phyloP scores from a whole-genome alignment of 306 rosid genomes.

The Sicyos edulis region DNA sequence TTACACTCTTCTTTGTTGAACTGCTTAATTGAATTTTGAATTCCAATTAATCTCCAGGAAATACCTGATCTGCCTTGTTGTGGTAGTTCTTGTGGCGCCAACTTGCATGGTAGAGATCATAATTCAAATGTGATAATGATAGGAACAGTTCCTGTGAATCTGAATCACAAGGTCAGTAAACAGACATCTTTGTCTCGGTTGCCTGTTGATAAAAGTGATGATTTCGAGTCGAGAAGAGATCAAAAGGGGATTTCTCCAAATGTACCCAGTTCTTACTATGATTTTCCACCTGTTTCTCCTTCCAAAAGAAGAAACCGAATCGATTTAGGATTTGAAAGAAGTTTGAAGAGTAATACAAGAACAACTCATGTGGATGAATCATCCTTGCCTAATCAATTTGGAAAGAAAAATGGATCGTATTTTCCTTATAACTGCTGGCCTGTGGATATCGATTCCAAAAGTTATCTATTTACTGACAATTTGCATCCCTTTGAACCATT shows the following conservation, averaged over 20 bases:
- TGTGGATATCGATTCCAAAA: not conserved
- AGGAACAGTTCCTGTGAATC: slow-evolving; percentile 15
- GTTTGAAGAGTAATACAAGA: not conserved
- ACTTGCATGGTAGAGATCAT: not conserved
- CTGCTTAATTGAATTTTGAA: not conserved
- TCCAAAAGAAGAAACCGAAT: slow-evolving; percentile 16
- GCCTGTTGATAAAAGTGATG: not conserved
- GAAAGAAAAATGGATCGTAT: slow-evolving; percentile 23
- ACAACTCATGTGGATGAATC: slow-evolving; percentile 8
- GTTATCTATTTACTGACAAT: not conserved
- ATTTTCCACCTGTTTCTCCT: not conserved
- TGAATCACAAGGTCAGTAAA: not conserved
- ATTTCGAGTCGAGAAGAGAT: not conserved
- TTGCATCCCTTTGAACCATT: slow-evolving; percentile 24
- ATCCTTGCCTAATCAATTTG: slow-evolving; percentile 18
- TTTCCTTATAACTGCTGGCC: not conserved
- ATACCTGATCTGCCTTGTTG: not conserved
- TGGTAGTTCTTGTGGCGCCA: not conserved
- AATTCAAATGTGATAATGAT: not conserved
- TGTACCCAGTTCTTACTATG: not conserved
- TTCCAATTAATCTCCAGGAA: not conserved
- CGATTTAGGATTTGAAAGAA: slow-evolving; percentile 11
- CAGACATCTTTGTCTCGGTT: not conserved
- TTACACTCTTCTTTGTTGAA: not conserved
- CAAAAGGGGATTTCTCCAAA: slow-evolving; percentile 4